Evolutionary conservation across 768 basidiomycete species (phyloP).

Genomic region (Amanita jacksonii): DNA sequence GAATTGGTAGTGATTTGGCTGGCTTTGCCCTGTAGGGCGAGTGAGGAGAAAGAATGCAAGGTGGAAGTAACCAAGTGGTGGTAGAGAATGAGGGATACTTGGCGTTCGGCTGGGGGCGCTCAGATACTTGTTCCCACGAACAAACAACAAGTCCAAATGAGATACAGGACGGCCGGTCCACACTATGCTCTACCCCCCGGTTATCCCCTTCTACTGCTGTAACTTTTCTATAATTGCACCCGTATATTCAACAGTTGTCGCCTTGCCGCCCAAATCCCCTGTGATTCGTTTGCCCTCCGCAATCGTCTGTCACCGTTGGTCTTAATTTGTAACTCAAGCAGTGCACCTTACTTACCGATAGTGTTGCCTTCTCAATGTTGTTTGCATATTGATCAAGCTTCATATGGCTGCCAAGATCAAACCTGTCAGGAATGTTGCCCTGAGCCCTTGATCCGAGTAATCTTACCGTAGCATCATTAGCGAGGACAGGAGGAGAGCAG

Average conservation of each 20-base stretch:
- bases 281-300: slow-evolving; percentile 95
- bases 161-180: slow-evolving; percentile 3
- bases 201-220: slow-evolving; percentile 18
- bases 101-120: slow-evolving; percentile 25
- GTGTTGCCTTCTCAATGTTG: slow-evolving; percentile 87
- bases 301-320: slow-evolving; percentile 87
- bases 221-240: slow-evolving; percentile 77
- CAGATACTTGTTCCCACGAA: slow-evolving; percentile 30
- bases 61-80: slow-evolving; percentile 32
- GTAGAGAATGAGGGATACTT: slow-evolving; percentile 40
- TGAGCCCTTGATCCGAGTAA: slow-evolving; percentile 9
- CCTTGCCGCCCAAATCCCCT: slow-evolving; percentile 90
- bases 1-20: slow-evolving; percentile 35
- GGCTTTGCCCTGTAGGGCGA: slow-evolving; percentile 89
- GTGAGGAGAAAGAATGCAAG: slow-evolving; percentile 58
- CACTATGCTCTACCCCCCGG: slow-evolving; percentile 12
- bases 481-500: slow-evolving; percentile 90
- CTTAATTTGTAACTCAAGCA: slow-evolving; percentile 79
- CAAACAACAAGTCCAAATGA: neutral
- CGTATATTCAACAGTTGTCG: slow-evolving; percentile 85
- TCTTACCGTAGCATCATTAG: slow-evolving; percentile 94
- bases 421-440: slow-evolving; percentile 9
- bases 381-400: slow-evolving; percentile 71
- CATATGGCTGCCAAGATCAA: slow-evolving; percentile 68
- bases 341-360: slow-evolving; percentile 51